Evolutionary conservation across 129 eudicot genomes (phyloP).

Genomic region (Chrysanthemum seticuspe): DNA sequence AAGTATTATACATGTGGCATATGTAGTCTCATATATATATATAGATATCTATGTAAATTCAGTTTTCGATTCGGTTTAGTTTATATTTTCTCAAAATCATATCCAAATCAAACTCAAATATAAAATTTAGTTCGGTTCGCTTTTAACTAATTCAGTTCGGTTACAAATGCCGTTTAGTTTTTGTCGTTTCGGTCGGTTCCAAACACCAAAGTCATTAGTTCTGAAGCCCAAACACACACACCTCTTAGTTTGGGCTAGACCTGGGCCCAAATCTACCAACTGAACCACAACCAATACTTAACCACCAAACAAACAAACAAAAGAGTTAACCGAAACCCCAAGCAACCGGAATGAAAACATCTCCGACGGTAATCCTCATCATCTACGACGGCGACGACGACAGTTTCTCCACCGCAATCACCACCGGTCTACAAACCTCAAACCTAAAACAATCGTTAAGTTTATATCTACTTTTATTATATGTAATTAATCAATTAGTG

Average conservation of each 20-base stretch:
- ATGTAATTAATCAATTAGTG: neutral
- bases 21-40: too few species aligned
- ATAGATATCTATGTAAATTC: too few species aligned
- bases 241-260: neutral
- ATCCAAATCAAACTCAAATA: too few species aligned
- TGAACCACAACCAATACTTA: neutral
- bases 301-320: too few species aligned
- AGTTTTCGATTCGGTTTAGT: too few species aligned
- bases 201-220: too few species aligned
- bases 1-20: too few species aligned
- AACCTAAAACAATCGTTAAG: slow-evolving; percentile 40
- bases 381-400: slow-evolving; percentile 52
- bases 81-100: too few species aligned
- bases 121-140: too few species aligned
- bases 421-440: slow-evolving; percentile 50
- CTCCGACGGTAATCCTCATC: slow-evolving; percentile 49
- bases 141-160: too few species aligned
- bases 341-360: slow-evolving; percentile 53
- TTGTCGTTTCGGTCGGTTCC: too few species aligned
- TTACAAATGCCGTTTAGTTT: too few species aligned
- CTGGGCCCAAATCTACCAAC: neutral
- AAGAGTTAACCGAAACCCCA: neutral
- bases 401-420: slow-evolving; percentile 51
- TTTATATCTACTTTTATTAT: neutral
- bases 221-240: neutral